Evolutionary conservation across 352 stramenopile genomes (phyloP), one percentile per base, ranked within the genome.

Genomic region (Peronospora farinosa): DNA sequence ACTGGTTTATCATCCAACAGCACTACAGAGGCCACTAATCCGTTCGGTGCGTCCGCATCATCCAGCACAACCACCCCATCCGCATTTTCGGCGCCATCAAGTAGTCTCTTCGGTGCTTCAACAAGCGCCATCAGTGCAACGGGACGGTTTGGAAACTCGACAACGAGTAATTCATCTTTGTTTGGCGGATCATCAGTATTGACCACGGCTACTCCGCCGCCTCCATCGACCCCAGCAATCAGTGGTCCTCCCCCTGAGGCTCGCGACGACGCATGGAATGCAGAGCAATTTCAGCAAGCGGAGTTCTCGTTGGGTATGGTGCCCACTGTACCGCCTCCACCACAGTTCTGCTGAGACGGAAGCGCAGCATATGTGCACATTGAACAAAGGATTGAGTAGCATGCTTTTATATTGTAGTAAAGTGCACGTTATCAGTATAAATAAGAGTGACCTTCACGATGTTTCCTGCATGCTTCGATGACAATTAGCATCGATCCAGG

Each of bases 211-310:
- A 39, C 43, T 40, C 54, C 53, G 37, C 46, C 54, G 12, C 38
- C 43, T 43, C 54, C 53, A 40, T 43, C 54, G 12, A 27, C 47
- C 15, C 54, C 51, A 11, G 31, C 46, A 51, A 47, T 54, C 23
- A 41, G 15, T 36, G 43, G 48, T 30, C 63, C 48, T 40, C 46
- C 58, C 16, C 66, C 45, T 21, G 67, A 60, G 47, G 50, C 51
- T 43, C 68, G 72, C 12, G 77, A 86, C 49, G 74, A 86, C 16
- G 64, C 70, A 16, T 88, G 77, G 77, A 86, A 86, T 52, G 35
- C 40, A 1, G 49, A 71, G 61, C 77, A 88, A 55, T 88, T 85
- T 33, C 57, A 74, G 5, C 65, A 71, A 25, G 36, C 48, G 1
- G 68, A 75, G 41, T 86, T 88, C 43, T 56, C 44, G 9, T 65